phyloP scores from a whole-genome alignment of 345 rosid genomes.

The Turritis glabra region DNA sequence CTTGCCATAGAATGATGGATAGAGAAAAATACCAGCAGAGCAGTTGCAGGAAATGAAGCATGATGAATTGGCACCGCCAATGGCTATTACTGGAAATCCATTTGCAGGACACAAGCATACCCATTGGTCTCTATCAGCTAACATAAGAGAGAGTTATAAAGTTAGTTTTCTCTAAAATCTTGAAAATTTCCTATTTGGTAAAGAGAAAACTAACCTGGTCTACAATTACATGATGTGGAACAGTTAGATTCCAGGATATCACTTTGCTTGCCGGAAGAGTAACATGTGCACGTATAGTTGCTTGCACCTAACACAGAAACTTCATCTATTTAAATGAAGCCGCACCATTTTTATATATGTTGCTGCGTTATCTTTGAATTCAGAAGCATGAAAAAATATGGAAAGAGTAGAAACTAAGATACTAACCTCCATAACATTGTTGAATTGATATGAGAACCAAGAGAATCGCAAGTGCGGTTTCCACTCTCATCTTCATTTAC shows the following conservation, averaged over 20 bases:
- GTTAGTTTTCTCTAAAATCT: constrained; percentile 7
- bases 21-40: constrained; percentile 61
- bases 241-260: constrained; percentile 59
- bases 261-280: constrained; percentile 48
- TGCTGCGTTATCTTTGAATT: not conserved
- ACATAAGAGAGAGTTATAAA: constrained; percentile 20
- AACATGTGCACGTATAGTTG: constrained; percentile 78
- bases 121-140: constrained; percentile 62
- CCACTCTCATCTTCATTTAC: constrained; percentile 60
- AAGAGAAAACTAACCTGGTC: constrained; percentile 49
- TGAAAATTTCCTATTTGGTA: not conserved
- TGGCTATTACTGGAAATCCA: constrained; percentile 73
- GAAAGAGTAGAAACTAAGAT: constrained; percentile 15
- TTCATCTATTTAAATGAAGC: constrained; percentile 40
- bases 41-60: constrained; percentile 93
- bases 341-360: not conserved
- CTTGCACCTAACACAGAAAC: constrained; percentile 46
- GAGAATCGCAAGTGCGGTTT: constrained; percentile 47
- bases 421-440: constrained; percentile 72
- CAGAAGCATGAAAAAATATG: not conserved
- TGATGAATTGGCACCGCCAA: constrained; percentile 42
- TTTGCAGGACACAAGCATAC: constrained; percentile 63
- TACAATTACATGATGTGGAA: constrained; percentile 81
- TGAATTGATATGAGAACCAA: constrained; percentile 53
- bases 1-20: not conserved